Conservation (phyloP, 768 basidiomycete genomes). For the Hygrophoropsis aurantiaca region DNA sequence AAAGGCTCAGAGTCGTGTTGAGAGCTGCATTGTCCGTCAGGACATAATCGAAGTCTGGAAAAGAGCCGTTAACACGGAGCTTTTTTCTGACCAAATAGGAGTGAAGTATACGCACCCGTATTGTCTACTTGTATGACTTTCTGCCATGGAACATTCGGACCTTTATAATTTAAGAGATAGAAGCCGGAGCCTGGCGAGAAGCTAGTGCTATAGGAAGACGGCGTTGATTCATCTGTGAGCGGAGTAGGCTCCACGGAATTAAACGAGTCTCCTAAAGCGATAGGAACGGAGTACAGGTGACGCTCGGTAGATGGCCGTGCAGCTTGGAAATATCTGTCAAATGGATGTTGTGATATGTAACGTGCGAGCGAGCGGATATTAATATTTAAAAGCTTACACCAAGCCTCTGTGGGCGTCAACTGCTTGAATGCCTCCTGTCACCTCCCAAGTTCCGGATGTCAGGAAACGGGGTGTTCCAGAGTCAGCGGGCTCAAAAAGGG, state of each 20-base stretch:
- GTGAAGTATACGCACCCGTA: slow-evolving; percentile 33
- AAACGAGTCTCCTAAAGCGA: slow-evolving; percentile 52
- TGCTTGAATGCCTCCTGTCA: slow-evolving; percentile 68
- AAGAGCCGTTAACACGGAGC: slow-evolving; percentile 1
- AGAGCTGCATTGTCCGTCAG: slow-evolving; percentile 73
- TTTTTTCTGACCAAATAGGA: slow-evolving; percentile 1
- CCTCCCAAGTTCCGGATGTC: slow-evolving; percentile 90
- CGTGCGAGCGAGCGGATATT: slow-evolving; percentile 27
- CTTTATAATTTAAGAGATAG: slow-evolving; percentile 77
- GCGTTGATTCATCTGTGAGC: slow-evolving; percentile 50
- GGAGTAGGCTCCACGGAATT: slow-evolving; percentile 38
- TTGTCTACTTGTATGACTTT: slow-evolving; percentile 61
- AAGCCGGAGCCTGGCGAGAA: slow-evolving; percentile 89
- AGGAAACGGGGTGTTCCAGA: slow-evolving; percentile 75
- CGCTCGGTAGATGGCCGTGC: slow-evolving; percentile 83
- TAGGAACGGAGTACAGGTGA: slow-evolving; percentile 75
- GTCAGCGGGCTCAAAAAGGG: slow-evolving; percentile 80
- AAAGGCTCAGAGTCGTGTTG: slow-evolving; percentile 61
- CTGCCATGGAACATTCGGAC: slow-evolving; percentile 88
- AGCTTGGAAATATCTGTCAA: slow-evolving; percentile 79
- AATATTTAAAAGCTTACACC: slow-evolving; percentile 56
- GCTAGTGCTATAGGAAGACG: slow-evolving; percentile 59
- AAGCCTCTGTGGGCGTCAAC: slow-evolving; percentile 67
- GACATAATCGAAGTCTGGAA: slow-evolving; percentile 58
- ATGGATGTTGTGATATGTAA: slow-evolving; percentile 14